Evolutionary conservation across 1,284 basidiomycete species (phyloP).

Genomic region (Laetiporus sulphureus): DNA sequence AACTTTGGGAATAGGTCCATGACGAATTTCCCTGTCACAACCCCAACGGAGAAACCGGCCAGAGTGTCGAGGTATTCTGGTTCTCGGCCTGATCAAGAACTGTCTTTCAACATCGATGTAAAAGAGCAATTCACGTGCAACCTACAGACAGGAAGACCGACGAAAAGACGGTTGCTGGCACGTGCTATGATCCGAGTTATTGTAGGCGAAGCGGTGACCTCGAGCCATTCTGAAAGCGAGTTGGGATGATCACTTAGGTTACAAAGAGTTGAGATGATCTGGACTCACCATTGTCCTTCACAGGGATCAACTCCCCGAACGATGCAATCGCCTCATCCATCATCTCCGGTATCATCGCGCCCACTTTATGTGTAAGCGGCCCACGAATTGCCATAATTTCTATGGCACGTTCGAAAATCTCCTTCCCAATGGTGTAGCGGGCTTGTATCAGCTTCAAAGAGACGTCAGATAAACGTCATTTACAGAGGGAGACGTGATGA

Average conservation of each 20-base stretch:
- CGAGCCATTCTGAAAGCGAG: neutral
- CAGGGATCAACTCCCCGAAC: slow-evolving; percentile 1
- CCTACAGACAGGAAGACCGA: slow-evolving; percentile 21
- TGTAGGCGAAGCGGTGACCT: neutral
- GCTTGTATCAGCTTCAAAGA: slow-evolving; percentile 1
- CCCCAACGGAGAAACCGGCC: slow-evolving; percentile 30
- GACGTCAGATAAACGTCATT: neutral
- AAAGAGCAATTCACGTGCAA: neutral
- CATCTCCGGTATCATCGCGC: slow-evolving; percentile 9
- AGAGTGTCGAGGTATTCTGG: slow-evolving; percentile 31
- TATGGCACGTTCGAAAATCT: neutral
- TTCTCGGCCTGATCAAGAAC: slow-evolving; percentile 23
- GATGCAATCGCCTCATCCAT: slow-evolving; percentile 12
- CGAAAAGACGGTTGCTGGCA: slow-evolving; percentile 20
- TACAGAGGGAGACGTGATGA: neutral
- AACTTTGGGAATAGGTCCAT: slow-evolving; percentile 31
- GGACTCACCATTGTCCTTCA: slow-evolving; percentile 2
- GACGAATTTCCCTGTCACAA: slow-evolving; percentile 24
- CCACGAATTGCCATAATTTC: neutral
- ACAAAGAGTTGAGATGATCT: neutral
- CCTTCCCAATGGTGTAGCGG: slow-evolving; percentile 4
- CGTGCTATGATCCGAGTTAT: slow-evolving; percentile 17
- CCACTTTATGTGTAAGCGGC: slow-evolving; percentile 6
- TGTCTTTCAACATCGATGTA: neutral
- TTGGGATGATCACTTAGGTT: neutral